phyloP scores from a whole-genome alignment of 176 grass and related monocot genomes.

The Guadua angustifolia region DNA sequence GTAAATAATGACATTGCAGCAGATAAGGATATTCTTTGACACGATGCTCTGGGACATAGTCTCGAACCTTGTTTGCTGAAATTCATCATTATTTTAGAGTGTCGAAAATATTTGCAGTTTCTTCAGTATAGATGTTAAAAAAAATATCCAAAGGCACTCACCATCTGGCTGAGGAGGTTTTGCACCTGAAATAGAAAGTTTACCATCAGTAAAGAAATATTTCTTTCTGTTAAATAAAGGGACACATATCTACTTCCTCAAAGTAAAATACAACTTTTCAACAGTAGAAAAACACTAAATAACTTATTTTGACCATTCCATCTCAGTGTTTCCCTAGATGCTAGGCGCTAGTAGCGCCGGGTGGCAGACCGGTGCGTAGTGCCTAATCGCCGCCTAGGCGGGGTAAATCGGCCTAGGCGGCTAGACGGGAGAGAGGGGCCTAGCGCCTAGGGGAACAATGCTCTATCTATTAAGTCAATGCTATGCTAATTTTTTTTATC shows the following conservation, averaged over 20 bases:
- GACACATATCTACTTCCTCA: neutral
- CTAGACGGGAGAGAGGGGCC: too few species aligned
- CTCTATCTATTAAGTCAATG: neutral
- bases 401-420: too few species aligned
- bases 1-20: constrained; percentile 26
- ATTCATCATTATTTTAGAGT: constrained; percentile 39
- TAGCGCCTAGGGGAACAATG: too few species aligned
- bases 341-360: too few species aligned
- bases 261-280: constrained; percentile 13
- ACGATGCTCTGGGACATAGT: constrained; percentile 87
- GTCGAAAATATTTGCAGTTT: constrained; percentile 30
- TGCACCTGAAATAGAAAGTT: constrained; percentile 73
- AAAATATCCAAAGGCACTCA: constrained; percentile 49
- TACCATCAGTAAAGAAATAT: constrained; percentile 27
- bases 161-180: constrained; percentile 93
- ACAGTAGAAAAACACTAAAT: constrained; percentile 13
- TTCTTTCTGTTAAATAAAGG: constrained; percentile 16
- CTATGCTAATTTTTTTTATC: neutral
- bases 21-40: constrained; percentile 94
- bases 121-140: constrained; percentile 21
- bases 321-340: too few species aligned
- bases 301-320: too few species aligned
- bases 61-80: constrained; percentile 95
- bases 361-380: too few species aligned
- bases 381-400: too few species aligned